Conservation (phyloP, 257 asterid species). For the Nicotiana attenuata region DNA sequence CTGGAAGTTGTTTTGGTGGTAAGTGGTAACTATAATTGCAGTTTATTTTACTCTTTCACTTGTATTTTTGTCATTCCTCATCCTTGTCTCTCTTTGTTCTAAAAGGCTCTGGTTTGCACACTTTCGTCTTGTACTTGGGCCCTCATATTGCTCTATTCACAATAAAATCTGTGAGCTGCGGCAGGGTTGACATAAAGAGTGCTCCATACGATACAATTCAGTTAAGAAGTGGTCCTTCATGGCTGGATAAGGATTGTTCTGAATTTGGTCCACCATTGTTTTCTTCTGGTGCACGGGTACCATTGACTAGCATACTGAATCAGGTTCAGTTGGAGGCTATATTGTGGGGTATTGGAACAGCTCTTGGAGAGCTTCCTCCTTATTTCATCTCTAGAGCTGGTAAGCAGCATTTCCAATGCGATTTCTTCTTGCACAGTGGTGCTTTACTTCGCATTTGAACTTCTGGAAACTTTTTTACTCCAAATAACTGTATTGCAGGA, state of each 20-base stretch:
- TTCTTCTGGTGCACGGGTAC: constrained; percentile 25
- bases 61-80: neutral
- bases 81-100: neutral
- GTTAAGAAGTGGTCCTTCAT: constrained; percentile 30
- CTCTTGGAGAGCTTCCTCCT: constrained; percentile 39
- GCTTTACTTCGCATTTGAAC: neutral
- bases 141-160: constrained; percentile 35
- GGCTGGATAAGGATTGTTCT: constrained; percentile 31
- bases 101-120: constrained; percentile 35
- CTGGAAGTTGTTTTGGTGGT: neutral
- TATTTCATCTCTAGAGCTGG: constrained; percentile 38
- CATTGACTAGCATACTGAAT: constrained; percentile 24
- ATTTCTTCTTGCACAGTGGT: neutral
- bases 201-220: constrained; percentile 35
- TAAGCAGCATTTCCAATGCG: neutral
- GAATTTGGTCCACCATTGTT: constrained; percentile 23
- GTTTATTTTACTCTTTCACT: neutral
- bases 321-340: constrained; percentile 33
- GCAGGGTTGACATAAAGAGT: constrained; percentile 31
- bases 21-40: neutral
- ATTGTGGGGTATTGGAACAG: constrained; percentile 36
- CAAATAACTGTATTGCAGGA: neutral
- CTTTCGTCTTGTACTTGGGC: constrained; percentile 33
- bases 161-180: constrained; percentile 28
- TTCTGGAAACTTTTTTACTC: neutral